A percentile compares a stretch with the other conserved stretches of the same genome.
Conservation (phyloP, 306 rosid genomes). For the Psophocarpus tetragonolobus region DNA sequence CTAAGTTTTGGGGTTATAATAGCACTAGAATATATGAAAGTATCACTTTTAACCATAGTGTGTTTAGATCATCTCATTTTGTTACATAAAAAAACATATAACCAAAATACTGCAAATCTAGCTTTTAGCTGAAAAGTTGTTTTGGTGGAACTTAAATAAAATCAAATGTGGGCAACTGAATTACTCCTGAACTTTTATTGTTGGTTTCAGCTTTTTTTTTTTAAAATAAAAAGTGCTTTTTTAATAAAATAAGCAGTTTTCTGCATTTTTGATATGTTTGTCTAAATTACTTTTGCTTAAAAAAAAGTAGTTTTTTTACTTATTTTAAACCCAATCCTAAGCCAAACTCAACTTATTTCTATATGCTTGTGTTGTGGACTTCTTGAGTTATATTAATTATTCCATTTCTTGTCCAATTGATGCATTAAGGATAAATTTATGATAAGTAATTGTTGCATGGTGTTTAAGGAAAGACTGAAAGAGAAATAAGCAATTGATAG, state of each 20-base stretch:
- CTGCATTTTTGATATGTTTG: too few species aligned
- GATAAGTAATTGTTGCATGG: neutral
- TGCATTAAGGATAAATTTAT: neutral
- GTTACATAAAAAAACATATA: neutral
- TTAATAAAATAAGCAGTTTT: too few species aligned
- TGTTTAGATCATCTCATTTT: conserved; percentile 6
- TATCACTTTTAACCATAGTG: conserved; percentile 6
- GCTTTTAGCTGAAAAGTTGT: conserved; percentile 5
- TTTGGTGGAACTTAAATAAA: neutral
- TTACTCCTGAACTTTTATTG: neutral
- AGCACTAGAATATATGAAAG: neutral
- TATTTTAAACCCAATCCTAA: too few species aligned
- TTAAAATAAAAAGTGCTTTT: too few species aligned
- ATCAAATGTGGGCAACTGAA: neutral
- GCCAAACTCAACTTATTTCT: conserved; percentile 1
- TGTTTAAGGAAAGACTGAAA: neutral
- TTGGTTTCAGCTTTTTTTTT: too few species aligned
- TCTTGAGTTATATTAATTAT: neutral
- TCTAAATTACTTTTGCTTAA: too few species aligned
- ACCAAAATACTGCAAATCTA: neutral
- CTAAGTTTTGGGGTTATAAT: neutral
- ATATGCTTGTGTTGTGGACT: neutral
- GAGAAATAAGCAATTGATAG: neutral
- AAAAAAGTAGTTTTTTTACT: too few species aligned
- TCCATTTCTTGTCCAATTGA: neutral